Evolutionary conservation across 1,284 basidiomycete genomes (phyloP).

Genomic region (Fomitopsis betulina): DNA sequence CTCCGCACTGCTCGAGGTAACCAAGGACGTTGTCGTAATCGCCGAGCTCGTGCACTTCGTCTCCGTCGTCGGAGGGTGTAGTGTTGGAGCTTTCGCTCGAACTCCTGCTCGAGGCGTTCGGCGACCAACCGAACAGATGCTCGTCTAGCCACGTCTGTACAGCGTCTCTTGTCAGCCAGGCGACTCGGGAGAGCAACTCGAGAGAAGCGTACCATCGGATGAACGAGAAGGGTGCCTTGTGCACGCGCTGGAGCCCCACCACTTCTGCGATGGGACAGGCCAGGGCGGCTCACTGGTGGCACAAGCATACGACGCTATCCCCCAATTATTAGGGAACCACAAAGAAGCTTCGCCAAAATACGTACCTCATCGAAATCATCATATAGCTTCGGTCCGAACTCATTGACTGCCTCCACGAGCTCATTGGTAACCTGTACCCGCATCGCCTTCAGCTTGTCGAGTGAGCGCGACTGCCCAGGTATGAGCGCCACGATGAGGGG

Average conservation of each 20-base stretch:
- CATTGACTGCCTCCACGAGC: constrained; percentile 85
- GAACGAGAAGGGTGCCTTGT: constrained; percentile 74
- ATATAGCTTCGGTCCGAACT: constrained; percentile 85
- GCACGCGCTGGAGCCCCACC: constrained; percentile 70
- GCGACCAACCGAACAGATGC: constrained; percentile 87
- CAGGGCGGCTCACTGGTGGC: constrained; percentile 69
- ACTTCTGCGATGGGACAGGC: constrained; percentile 71
- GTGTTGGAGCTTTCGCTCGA: constrained; percentile 56
- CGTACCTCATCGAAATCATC: constrained; percentile 83
- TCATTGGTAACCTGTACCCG: constrained; percentile 82
- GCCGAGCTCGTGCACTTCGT: constrained; percentile 54
- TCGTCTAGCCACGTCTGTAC: constrained; percentile 88
- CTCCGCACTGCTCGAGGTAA: constrained; percentile 36
- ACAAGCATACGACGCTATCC: constrained; percentile 75
- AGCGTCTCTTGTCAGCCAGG: background rate
- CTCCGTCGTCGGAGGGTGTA: constrained; percentile 55
- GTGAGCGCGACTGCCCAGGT: constrained; percentile 86
- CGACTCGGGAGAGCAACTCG: background rate
- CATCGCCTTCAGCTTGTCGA: constrained; percentile 79
- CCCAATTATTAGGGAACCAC: background rate
- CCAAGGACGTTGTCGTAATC: constrained; percentile 79
- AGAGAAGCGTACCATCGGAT: constrained; percentile 60
- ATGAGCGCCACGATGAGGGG: constrained; percentile 91
- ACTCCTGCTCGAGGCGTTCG: constrained; percentile 71
- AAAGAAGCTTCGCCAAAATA: constrained; percentile 3